Base-by-base conservation (phyloP, 768 basidiomycete genomes). In the Punctularia strigosozonata region DNA sequence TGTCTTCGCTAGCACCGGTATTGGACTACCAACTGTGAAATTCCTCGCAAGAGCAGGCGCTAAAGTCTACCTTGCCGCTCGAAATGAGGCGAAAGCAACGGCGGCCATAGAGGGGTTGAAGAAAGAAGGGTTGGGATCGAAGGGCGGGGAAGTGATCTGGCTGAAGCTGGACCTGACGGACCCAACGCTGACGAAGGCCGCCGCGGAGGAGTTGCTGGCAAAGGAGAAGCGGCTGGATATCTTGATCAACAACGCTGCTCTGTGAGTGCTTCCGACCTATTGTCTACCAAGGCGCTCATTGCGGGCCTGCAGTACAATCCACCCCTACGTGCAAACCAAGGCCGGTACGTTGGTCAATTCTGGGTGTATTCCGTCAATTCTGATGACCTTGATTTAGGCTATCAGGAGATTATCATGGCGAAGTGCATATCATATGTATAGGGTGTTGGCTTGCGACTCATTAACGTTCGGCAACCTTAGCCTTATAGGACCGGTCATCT, bases 401-500 rank as follows among this genome's bases (percentile, higher is more conserved):
- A 69, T 15, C 53, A 61, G 3, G 50, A 51, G 5, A 45, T 60
- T 8, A 60, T 66, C 50, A 47, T 65, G n/a, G 57, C 68, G 36
- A 75, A 75, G 72, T 73, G 21, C 30, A 51, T 30, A 4, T 28
- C 17, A 14, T 22, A 34, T 20, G 18, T 22, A 22, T 4, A 0
- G 17, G 2, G 8, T 6, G 22, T 12, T 4, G n/a, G 6, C 37
- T 25, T 25, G 20, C 30, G 10, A 17, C 50, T 54, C 25, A 49
- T 49, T 17, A 59, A 61, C 40, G 59, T 21, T 28, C 15, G 25
- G 17, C 53, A 43, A 65, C 61, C 18, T 46, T 54, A 55, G 73
- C 55, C 58, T 72, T 58, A 44, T 81, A 56, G 38, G 73, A 57
- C 75, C 75, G 52, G 50, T 74, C 40, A 63, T 70, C 12, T 66